A percentile compares a stretch with the other conserved stretches of the same genome.
These are phyloP conservation scores for Favolaschia claudopus DNA, from an alignment of 768 basidiomycete genomes.

Conservation along the genomic window DNA sequence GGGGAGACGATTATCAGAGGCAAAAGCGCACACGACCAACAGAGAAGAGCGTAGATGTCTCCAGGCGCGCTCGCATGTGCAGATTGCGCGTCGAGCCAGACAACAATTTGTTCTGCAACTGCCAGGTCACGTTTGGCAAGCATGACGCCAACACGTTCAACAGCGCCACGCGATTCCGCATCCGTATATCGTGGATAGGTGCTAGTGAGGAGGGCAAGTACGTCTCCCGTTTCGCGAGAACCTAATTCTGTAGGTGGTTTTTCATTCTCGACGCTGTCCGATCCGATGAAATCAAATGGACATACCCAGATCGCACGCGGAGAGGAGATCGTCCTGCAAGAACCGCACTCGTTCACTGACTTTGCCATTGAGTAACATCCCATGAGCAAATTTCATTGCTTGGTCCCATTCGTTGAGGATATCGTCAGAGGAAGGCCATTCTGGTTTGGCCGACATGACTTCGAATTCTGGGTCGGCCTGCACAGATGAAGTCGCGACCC, in stretches of 20 bases:
- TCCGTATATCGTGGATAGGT: conserved; percentile 87
- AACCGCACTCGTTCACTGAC: conserved; percentile 24
- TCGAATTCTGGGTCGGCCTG: conserved; percentile 7
- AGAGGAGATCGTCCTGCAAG: conserved; percentile 23
- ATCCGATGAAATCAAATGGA: not conserved
- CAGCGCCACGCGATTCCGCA: conserved; percentile 70
- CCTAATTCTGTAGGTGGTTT: conserved; percentile 19
- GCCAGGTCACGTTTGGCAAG: conserved; percentile 63
- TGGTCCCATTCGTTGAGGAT: conserved; percentile 24
- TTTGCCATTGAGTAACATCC: conserved; percentile 22
- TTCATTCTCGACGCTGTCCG: not conserved
- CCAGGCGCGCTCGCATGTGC: conserved; percentile 25
- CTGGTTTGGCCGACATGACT: conserved; percentile 19
- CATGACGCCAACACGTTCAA: conserved; percentile 70
- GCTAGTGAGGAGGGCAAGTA: conserved; percentile 75
- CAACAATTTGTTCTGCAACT: conserved; percentile 21
- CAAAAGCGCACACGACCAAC: conserved; percentile 25
- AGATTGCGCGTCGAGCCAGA: conserved; percentile 27
- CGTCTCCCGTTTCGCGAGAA: conserved; percentile 45
- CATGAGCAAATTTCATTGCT: conserved; percentile 25
- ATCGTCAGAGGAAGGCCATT: conserved; percentile 21
- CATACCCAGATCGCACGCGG: conserved; percentile 23
- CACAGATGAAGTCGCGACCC: conserved; percentile 13
- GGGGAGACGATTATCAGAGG: conserved; percentile 20
- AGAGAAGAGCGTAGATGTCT: conserved; percentile 26